phyloP scores from a whole-genome alignment of 176 grass and related monocot species.

The Panicum miliaceum region DNA sequence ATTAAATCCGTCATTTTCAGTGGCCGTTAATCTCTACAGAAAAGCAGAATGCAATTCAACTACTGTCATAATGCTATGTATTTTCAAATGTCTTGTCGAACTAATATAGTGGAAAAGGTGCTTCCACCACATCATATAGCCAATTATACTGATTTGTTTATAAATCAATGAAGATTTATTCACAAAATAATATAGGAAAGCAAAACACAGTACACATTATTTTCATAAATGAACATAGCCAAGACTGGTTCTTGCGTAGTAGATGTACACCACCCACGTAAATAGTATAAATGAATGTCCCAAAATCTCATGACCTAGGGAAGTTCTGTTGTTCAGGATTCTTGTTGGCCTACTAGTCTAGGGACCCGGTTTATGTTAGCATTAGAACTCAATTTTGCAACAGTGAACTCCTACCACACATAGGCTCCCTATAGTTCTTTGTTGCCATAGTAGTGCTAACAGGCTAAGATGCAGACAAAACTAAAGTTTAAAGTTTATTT shows the following conservation, averaged over 20 bases:
- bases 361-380: too few species aligned
- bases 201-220: background rate
- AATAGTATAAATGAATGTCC: background rate
- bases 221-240: background rate
- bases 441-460: too few species aligned
- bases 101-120: background rate
- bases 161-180: background rate
- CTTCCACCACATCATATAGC: background rate
- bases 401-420: too few species aligned
- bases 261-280: background rate
- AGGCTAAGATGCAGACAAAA: too few species aligned
- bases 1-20: background rate
- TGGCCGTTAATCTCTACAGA: background rate
- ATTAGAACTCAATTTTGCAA: too few species aligned
- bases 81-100: slow-evolving; percentile 39
- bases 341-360: too few species aligned
- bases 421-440: too few species aligned
- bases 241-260: background rate
- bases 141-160: background rate
- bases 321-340: too few species aligned
- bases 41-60: background rate
- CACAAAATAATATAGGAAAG: background rate
- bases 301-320: too few species aligned
- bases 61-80: background rate
- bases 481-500: too few species aligned